Evolutionary conservation across 768 basidiomycete species (phyloP), one percentile per base, ranked within the genome.

Genomic region (Tylopilus intermedius): DNA sequence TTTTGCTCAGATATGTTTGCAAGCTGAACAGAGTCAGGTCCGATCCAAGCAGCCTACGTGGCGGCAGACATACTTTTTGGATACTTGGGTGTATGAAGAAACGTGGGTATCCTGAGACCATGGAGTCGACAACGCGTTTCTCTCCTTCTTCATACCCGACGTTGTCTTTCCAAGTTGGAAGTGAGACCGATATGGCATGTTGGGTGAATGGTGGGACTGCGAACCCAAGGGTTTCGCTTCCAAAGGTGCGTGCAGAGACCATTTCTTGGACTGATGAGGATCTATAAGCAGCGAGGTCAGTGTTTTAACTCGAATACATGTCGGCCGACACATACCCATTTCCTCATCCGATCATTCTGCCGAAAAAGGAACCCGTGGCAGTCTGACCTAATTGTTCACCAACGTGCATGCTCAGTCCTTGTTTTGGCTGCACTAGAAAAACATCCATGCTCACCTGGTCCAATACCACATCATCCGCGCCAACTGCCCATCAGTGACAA

Each of bases 141-240:
- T 88, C 84, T 15, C 91, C 91, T 61, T 92, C 87, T 69, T 97
- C 95, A 61, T 97, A 97, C 11, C 76, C 94, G 18, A 97, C 82
- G 61, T 87, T 90, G 68, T 97, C 94, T 30, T 74, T 72, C 94
- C 94, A 97, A 29, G 82, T 94, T 0, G 94, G 94, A 1, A 97
- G 77, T 8, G 91, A 94, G n/a, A 95, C 92, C 2, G 92, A 94
- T 58, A 95, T 90, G 11, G 94, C 94, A 62, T 97, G 94, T 10
- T 86, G 82, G 4, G 82, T 86, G 64, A 80, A 76, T 2, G 84
- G 79, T 15, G 86, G 86, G 2, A 88, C 76, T 4, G 85, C 57
- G 24, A 68, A 63, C 4, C 86, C 86, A 22, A 77, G 57, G 2
- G 69, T 30, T 30, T 30, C 30, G 30, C 7, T 30, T 30, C 30